These are phyloP conservation scores for Termitomyces heimii DNA, from an alignment of 768 basidiomycete species.

Conservation along the genomic window DNA sequence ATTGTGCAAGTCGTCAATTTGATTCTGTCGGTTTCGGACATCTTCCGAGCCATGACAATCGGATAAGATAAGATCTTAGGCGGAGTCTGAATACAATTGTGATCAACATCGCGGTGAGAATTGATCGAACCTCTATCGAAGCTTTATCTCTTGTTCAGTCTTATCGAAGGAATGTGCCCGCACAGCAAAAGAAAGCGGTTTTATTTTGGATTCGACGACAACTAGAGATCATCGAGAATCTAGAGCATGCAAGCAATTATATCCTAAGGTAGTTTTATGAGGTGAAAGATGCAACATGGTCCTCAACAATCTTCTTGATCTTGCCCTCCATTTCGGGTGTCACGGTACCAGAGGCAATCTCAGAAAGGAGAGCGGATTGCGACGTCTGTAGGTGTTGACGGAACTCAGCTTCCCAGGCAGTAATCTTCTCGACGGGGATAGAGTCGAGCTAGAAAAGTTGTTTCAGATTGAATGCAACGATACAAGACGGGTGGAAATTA, in stretches of 20 bases:
- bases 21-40: no score
- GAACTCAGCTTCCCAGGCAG: constrained; percentile 91
- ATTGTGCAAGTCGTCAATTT: not conserved
- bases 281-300: constrained; percentile 78
- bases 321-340: constrained; percentile 87
- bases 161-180: not conserved
- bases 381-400: constrained; percentile 76
- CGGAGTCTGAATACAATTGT: no score
- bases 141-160: not conserved
- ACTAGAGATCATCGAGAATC: constrained; percentile 12
- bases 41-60: constrained; percentile 2
- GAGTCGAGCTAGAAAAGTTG: constrained; percentile 65
- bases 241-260: constrained; percentile 11
- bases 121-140: not conserved
- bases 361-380: constrained; percentile 71
- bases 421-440: constrained; percentile 92
- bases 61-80: constrained; percentile 5
- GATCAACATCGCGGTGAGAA: not conserved
- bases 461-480: not conserved
- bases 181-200: constrained; percentile 15
- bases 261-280: constrained; percentile 32
- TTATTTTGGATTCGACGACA: constrained; percentile 14
- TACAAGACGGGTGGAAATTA: not conserved
- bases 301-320: constrained; percentile 94
- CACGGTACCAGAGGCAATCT: constrained; percentile 79